A percentile compares a stretch with the other conserved stretches of the same genome.
These are phyloP conservation scores for Trebouxia sp. DNA, from an alignment of 139 green algal species.

Conservation along the genomic window DNA sequence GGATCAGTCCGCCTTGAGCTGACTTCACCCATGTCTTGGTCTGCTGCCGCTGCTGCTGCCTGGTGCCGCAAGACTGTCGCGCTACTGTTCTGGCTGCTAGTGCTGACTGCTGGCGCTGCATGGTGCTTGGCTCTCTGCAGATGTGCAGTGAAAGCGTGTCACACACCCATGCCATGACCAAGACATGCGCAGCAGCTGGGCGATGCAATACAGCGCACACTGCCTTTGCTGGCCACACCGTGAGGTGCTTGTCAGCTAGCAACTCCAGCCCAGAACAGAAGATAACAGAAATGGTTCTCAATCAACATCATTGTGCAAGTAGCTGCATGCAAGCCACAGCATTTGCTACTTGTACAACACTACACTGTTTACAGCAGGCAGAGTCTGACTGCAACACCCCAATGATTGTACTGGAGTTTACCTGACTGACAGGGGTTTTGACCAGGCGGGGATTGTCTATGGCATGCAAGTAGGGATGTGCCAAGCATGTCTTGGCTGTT, in stretches of 20 bases:
- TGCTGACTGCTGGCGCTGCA: neutral
- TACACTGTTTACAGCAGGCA: too few relatives aligned
- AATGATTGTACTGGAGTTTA: too few relatives aligned
- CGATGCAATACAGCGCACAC: neutral
- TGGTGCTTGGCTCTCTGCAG: conserved; percentile 4
- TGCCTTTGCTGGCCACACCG: too few relatives aligned
- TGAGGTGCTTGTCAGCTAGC: too few relatives aligned
- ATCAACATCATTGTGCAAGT: too few relatives aligned
- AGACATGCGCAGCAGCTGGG: neutral
- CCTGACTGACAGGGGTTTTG: neutral
- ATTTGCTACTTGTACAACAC: too few relatives aligned
- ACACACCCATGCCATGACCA: too few relatives aligned
- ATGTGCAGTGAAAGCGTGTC: too few relatives aligned
- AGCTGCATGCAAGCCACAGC: neutral
- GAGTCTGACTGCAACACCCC: too few relatives aligned
- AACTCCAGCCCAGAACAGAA: too few relatives aligned
- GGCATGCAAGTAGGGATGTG: neutral
- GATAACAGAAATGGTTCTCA: too few relatives aligned
- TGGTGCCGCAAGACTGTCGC: neutral
- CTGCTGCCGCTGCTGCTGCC: neutral
- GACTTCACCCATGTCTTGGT: neutral
- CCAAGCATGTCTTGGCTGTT: conserved; percentile 9
- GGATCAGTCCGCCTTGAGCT: neutral
- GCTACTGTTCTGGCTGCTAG: conserved; percentile 4
- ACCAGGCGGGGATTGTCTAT: neutral